These are phyloP conservation scores for Coriaria nepalensis DNA, from an alignment of 306 rosid species.

Conservation along the genomic window DNA sequence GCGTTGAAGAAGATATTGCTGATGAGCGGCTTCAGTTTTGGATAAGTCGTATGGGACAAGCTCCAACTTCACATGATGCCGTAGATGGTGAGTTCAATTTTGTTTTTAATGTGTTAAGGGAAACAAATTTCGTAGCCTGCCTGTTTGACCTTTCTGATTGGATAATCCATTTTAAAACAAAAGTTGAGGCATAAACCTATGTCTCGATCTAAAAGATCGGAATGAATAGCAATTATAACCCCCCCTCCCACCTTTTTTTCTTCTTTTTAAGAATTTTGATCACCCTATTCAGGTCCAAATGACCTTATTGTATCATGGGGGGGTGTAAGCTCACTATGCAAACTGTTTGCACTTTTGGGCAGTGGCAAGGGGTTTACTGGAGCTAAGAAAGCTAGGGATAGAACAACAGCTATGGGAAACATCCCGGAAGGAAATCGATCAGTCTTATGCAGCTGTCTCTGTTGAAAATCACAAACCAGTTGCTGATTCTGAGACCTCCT, in stretches of 20 bases:
- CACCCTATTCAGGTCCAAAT: neutral
- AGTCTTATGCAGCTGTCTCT: slow-evolving; percentile 19
- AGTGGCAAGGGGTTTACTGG: slow-evolving; percentile 86
- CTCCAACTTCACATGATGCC: slow-evolving; percentile 86
- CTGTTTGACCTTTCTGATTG: too few relatives aligned
- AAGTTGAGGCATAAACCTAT: too few relatives aligned
- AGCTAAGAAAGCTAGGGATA: slow-evolving; percentile 83
- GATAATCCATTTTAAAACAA: too few relatives aligned
- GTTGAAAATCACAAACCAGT: slow-evolving; percentile 39
- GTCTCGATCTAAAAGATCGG: too few relatives aligned
- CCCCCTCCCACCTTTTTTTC: too few relatives aligned
- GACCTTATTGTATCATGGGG: neutral
- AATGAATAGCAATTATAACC: too few relatives aligned
- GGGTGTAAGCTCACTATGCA: slow-evolving; percentile 4
- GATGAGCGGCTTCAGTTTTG: slow-evolving; percentile 83
- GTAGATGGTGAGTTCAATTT: slow-evolving; percentile 56
- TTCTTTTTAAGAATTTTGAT: neutral
- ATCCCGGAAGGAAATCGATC: slow-evolving; percentile 80
- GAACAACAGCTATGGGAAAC: slow-evolving; percentile 99
- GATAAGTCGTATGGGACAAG: slow-evolving; percentile 61
- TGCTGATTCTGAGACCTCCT: slow-evolving; percentile 35
- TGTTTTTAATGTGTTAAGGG: neutral
- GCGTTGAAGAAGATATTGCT: slow-evolving; percentile 83
- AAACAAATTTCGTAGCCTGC: too few relatives aligned
- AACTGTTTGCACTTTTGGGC: slow-evolving; percentile 15